Evolutionary conservation across 768 basidiomycete genomes (phyloP).

Genomic region (Crepidotus variabilis): DNA sequence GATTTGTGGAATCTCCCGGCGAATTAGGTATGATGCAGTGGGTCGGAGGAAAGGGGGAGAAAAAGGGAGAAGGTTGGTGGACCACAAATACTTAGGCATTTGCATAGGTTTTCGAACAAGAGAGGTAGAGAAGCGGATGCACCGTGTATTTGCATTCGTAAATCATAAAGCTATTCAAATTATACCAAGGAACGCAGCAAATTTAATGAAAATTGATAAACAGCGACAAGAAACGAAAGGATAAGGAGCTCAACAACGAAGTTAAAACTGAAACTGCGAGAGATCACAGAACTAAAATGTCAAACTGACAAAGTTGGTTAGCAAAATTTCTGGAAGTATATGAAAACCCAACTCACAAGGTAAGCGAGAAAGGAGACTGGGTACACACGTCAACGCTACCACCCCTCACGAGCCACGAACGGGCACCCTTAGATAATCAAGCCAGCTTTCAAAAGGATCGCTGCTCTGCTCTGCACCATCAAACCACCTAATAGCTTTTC

Average conservation of each 20-base stretch:
- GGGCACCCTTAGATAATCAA: not conserved
- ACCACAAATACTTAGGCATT: too few relatives aligned
- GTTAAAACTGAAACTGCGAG: not conserved
- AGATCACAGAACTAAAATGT: too few relatives aligned
- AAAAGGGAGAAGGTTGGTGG: not conserved
- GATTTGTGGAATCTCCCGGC: not conserved
- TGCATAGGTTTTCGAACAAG: too few relatives aligned
- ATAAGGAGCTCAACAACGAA: not conserved
- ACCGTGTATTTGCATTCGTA: too few relatives aligned
- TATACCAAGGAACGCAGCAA: too few relatives aligned
- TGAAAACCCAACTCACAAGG: not conserved
- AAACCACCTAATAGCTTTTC: not conserved
- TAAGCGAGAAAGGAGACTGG: not conserved
- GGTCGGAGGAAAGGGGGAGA: not conserved
- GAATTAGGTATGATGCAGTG: not conserved
- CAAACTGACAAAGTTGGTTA: not conserved
- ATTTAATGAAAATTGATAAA: not conserved
- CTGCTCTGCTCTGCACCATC: not conserved
- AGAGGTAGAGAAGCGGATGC: too few relatives aligned
- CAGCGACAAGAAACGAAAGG: not conserved
- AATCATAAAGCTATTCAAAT: too few relatives aligned
- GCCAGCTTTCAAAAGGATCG: not conserved
- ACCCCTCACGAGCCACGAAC: not conserved
- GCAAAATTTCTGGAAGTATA: not conserved
- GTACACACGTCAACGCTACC: not conserved